phyloP scores from a whole-genome alignment of 768 basidiomycete genomes.

The Mycena venus region DNA sequence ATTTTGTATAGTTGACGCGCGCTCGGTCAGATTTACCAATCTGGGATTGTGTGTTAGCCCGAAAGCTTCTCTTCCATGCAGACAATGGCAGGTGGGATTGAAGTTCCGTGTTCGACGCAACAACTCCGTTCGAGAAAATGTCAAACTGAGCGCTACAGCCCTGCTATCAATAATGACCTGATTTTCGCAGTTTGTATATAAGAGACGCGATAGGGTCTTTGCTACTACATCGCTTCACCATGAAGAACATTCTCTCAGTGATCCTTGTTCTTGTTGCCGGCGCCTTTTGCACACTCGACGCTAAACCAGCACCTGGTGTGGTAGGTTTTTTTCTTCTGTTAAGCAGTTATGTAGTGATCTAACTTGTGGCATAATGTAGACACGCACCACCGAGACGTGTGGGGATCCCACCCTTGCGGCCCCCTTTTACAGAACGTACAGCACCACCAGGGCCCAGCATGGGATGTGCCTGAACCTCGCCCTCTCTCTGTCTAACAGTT shows the following conservation, averaged over 20 bases:
- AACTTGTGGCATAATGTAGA: background rate
- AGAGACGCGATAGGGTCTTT: background rate
- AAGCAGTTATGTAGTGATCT: background rate
- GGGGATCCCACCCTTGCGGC: background rate
- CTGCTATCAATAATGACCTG: background rate
- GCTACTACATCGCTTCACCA: background rate
- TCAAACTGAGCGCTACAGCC: background rate
- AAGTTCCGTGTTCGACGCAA: background rate
- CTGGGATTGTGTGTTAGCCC: too few species aligned
- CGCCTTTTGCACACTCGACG: background rate
- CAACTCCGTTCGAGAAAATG: background rate
- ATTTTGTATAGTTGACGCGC: too few species aligned
- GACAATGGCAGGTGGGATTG: background rate
- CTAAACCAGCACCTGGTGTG: background rate
- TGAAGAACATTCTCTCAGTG: background rate
- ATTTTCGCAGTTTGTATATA: background rate
- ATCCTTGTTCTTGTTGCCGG: background rate
- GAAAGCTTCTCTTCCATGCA: background rate
- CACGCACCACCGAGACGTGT: background rate
- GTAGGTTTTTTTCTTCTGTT: background rate
- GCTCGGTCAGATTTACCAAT: too few species aligned
- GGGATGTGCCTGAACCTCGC: too few species aligned
- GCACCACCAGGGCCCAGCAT: background rate
- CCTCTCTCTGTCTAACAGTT: too few species aligned
- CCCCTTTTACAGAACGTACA: background rate